Conservation (phyloP, 2,329 filamentous ascomycete species). For the Botrytis hyacinthi region DNA sequence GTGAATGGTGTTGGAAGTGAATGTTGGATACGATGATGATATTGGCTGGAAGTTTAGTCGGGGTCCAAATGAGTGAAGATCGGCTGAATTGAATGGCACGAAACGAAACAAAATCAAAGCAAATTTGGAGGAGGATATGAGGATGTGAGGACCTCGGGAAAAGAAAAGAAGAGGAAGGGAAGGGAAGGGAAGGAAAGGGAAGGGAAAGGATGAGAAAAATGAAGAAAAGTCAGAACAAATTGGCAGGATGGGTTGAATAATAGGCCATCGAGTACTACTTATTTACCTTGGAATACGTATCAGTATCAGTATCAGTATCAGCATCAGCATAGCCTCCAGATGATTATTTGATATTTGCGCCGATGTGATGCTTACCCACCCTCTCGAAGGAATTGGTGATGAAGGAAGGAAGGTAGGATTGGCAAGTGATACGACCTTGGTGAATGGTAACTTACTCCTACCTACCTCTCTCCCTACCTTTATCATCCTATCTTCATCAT, state of each 20-base stretch:
- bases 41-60: neutral
- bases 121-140: too few relatives aligned
- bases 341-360: neutral
- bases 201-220: too few relatives aligned
- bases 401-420: slow-evolving; percentile 9
- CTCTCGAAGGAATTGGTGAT: neutral
- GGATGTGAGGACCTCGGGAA: neutral
- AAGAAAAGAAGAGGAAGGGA: neutral
- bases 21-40: neutral
- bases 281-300: neutral
- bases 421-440: neutral
- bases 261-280: neutral
- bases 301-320: too few relatives aligned
- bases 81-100: too few relatives aligned
- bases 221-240: neutral
- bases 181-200: too few relatives aligned
- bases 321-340: neutral
- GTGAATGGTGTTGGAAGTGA: neutral
- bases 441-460: neutral
- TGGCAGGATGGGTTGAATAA: neutral
- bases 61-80: neutral
- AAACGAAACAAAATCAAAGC: too few relatives aligned
- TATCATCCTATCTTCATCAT: too few relatives aligned
- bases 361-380: neutral
- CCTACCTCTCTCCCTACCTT: neutral